These are phyloP conservation scores for Colletotrichum orbiculare DNA, from an alignment of 2,329 filamentous ascomycete genomes.

Conservation along the genomic window DNA sequence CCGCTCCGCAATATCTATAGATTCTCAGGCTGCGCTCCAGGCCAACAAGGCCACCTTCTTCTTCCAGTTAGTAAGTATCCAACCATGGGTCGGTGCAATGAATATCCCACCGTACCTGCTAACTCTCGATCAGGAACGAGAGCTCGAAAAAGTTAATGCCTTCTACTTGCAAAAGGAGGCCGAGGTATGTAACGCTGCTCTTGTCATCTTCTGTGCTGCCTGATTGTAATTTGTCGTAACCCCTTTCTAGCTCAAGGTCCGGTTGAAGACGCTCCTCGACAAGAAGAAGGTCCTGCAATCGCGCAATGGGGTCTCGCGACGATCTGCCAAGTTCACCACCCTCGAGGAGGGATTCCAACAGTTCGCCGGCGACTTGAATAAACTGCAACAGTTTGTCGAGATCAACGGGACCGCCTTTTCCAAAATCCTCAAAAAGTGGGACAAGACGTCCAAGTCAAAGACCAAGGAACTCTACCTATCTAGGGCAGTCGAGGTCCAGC, in stretches of 20 bases:
- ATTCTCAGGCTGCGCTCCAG: constrained; percentile 90
- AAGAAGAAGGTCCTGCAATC: constrained; percentile 94
- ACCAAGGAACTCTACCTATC: constrained; percentile 98
- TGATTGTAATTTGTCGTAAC: constrained; percentile 8
- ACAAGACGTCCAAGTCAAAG: constrained; percentile 98
- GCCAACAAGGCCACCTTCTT: constrained; percentile 99
- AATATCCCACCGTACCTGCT: constrained; percentile 47
- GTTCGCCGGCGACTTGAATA: constrained; percentile 96
- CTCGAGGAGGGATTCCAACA: constrained; percentile 97
- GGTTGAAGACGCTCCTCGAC: constrained; percentile 90
- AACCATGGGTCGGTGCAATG: constrained; percentile 34
- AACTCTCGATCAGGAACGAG: constrained; percentile 79
- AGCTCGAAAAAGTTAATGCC: constrained; percentile 97
- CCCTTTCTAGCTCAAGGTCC: constrained; percentile 81
- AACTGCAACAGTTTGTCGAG: constrained; percentile 98
- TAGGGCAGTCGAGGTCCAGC: constrained; percentile 94
- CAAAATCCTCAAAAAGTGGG: constrained; percentile 99
- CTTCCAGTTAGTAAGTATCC: constrained; percentile 83
- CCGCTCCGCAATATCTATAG: constrained; percentile 60
- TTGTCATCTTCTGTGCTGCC: constrained; percentile 1
- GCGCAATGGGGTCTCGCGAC: constrained; percentile 77
- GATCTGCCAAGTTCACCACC: constrained; percentile 93
- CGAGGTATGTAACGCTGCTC: constrained; percentile 70
- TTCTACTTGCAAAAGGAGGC: constrained; percentile 99
- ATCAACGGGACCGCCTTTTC: constrained; percentile 98